Conservation (phyloP, 1,284 basidiomycete species). For the Fistulina hepatica region DNA sequence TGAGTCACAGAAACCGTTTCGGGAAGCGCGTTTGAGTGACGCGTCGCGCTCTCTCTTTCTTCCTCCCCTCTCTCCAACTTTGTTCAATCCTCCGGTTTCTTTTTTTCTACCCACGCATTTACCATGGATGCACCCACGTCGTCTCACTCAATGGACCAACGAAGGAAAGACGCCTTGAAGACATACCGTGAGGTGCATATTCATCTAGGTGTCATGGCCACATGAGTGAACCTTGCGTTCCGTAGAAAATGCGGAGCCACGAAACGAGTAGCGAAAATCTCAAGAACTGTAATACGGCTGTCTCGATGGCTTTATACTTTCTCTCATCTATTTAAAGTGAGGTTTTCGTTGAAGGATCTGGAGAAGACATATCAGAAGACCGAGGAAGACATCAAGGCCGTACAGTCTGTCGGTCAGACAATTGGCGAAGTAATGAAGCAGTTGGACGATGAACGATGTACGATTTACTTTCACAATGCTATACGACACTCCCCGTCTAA, state of each 20-base stretch:
- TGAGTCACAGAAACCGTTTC: too few species aligned
- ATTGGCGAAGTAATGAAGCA: conserved; percentile 99
- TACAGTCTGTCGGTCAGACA: conserved; percentile 98
- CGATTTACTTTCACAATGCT: conserved; percentile 20
- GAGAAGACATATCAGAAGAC: conserved; percentile 91
- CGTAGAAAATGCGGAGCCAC: conserved; percentile 84
- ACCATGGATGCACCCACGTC: conserved; percentile 50
- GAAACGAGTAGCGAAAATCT: conserved; percentile 73
- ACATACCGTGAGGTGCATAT: conserved; percentile 50
- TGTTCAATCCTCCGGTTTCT: too few species aligned
- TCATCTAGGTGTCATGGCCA: neutral
- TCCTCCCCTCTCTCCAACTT: too few species aligned
- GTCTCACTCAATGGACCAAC: conserved; percentile 44
- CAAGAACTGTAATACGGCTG: conserved; percentile 62
- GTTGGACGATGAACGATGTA: conserved; percentile 95
- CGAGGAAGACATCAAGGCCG: conserved; percentile 98
- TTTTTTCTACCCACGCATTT: conserved; percentile 1
- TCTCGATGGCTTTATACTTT: neutral
- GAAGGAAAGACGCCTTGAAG: conserved; percentile 54
- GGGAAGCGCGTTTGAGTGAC: too few species aligned
- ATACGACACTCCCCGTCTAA: neutral
- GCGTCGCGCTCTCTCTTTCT: too few species aligned
- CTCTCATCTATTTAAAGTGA: conserved; percentile 34
- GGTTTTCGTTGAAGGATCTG: conserved; percentile 79
- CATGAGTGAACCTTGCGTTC: conserved; percentile 10